Base-by-base conservation (phyloP, 108 stramenopile genomes). In the Cyclotella kingstonii region DNA sequence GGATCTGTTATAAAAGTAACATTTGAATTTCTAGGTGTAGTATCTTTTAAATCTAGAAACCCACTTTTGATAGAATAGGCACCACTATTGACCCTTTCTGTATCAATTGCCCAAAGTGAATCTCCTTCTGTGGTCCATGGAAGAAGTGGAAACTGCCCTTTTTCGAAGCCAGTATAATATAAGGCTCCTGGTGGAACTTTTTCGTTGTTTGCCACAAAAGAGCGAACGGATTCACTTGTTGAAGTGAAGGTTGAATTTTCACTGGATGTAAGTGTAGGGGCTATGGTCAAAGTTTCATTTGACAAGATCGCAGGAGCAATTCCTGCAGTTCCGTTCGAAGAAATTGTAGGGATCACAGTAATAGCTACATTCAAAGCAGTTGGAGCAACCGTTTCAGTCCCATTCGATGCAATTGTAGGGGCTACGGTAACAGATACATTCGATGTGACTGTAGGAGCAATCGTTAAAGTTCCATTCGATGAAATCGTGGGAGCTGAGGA, bases 21-120 rank as follows among this genome's bases (percentile, higher is more conserved):
- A 35, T 72, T 72, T 1, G 70, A 72, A 0, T 42, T 33, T 54
- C 57, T 56, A 9, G 56, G 46, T 31, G 40, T 54, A 28, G 23
- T 23, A 35, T 54, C 62, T 15, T 38, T 14, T 15, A 53, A 18
- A 6, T 45, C 30, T 14, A 72, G 51, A 9, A 10, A 47, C 2
- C 59, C 59, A 42, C 62, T 63, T 29, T 42, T 72, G 46, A 72
- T 72, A 17, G 70, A 72, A 44, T 72, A 72, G 1, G 29, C 34
- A 14, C 70, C 70, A 26, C 33, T 63, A 11, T 52, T 49, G 10
- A 46, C 70, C 5, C 48, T 18, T 33, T 63, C 62, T 14, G 54
- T 53, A n/a, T 36, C 35, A 9, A 57, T 52, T 17, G 14, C 54
- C 70, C 70, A 72, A 9, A 60, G 27, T 14, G 17, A 47, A 41